A percentile compares a stretch with the other conserved stretches of the same genome.
Evolutionary conservation across 2,329 filamentous ascomycete genomes (phyloP).

Genomic region (Ophiognomonia clavigignenti-juglandacearum): DNA sequence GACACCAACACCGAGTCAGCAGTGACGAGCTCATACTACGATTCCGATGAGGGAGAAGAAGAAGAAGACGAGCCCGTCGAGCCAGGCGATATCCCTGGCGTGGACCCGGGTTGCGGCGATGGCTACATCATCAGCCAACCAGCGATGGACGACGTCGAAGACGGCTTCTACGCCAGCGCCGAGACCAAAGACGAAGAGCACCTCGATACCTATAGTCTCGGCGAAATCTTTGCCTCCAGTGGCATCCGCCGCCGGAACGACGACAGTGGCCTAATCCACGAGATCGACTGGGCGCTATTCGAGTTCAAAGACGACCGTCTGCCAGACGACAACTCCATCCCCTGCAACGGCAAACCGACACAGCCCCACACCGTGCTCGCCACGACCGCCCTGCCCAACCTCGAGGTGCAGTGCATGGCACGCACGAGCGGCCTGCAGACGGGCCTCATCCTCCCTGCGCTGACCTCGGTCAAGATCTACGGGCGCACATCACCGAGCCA

Average conservation of each 20-base stretch:
- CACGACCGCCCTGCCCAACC: constrained; percentile 60
- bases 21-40: constrained; percentile 45
- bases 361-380: constrained; percentile 56
- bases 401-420: constrained; percentile 82
- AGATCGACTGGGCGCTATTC: constrained; percentile 94
- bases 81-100: constrained; percentile 71
- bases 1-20: constrained; percentile 46
- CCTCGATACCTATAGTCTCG: constrained; percentile 73
- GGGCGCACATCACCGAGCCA: constrained; percentile 77
- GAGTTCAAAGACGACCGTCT: constrained; percentile 68
- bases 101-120: constrained; percentile 69
- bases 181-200: constrained; percentile 76
- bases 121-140: constrained; percentile 85
- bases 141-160: constrained; percentile 79
- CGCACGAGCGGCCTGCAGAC: constrained; percentile 79
- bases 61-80: constrained; percentile 54
- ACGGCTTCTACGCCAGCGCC: constrained; percentile 73
- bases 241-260: constrained; percentile 74
- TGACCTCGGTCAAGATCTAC: constrained; percentile 83
- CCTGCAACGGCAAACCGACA: constrained; percentile 28
- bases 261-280: constrained; percentile 69
- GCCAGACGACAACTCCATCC: constrained; percentile 68
- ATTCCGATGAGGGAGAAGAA: constrained; percentile 38
- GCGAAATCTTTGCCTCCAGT: constrained; percentile 83
- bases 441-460: constrained; percentile 70